These are phyloP conservation scores for Neurospora hispaniola DNA, from an alignment of 495 filamentous ascomycete genomes.

Conservation along the genomic window DNA sequence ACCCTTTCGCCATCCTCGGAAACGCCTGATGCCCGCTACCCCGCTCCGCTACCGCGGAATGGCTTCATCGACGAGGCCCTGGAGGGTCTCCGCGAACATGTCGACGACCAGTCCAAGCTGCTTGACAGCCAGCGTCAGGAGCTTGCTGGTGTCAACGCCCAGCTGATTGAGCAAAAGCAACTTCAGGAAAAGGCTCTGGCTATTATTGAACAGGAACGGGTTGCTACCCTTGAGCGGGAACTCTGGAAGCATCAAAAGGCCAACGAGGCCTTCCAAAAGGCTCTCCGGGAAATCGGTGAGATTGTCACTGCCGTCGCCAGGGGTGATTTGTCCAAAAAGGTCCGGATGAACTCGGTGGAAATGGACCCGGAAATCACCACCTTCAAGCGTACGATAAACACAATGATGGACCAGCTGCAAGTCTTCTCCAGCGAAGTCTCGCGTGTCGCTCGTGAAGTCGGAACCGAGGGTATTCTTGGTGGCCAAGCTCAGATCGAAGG, in stretches of 20 bases:
- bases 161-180: constrained; percentile 55
- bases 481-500: constrained; percentile 92
- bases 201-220: constrained; percentile 42
- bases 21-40: constrained; percentile 8
- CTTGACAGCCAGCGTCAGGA: constrained; percentile 65
- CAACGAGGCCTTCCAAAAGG: constrained; percentile 97
- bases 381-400: constrained; percentile 96
- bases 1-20: constrained; percentile 3
- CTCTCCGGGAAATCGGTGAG: constrained; percentile 88
- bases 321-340: constrained; percentile 95
- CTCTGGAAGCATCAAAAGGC: constrained; percentile 94
- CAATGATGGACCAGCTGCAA: constrained; percentile 98
- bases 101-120: constrained; percentile 68
- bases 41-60: constrained; percentile 21
- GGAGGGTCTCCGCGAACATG: constrained; percentile 59
- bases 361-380: constrained; percentile 99
- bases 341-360: constrained; percentile 88
- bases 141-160: constrained; percentile 56
- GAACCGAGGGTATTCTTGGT: constrained; percentile 93
- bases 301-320: constrained; percentile 94
- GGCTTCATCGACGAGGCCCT: constrained; percentile 55
- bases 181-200: constrained; percentile 51
- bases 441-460: constrained; percentile 90
- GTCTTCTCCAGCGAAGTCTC: constrained; percentile 97
- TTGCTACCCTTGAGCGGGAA: constrained; percentile 68